phyloP scores from a whole-genome alignment of 2,329 filamentous ascomycete genomes.

The Penicillium sp. region DNA sequence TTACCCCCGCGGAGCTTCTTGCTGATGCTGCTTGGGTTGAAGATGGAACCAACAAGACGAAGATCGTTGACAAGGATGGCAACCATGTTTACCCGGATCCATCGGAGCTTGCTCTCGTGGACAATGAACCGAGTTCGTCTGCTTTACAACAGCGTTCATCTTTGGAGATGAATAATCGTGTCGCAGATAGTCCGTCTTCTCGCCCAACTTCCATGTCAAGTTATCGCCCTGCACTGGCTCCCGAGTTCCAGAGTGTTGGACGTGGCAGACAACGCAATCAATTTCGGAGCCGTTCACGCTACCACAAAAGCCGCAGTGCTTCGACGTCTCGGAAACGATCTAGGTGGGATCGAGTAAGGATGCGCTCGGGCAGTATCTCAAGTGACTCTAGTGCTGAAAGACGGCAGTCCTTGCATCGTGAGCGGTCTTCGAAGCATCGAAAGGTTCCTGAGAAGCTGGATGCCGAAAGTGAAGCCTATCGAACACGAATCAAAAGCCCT shows the following conservation, averaged over 20 bases:
- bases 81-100: constrained; percentile 55
- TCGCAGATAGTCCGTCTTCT: constrained; percentile 18
- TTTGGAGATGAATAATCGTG: constrained; percentile 14
- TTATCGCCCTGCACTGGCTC: constrained; percentile 30
- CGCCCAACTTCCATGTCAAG: constrained; percentile 36
- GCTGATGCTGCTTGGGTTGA: constrained; percentile 91
- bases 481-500: constrained; percentile 5
- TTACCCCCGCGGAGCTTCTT: constrained; percentile 76
- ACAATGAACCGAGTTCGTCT: constrained; percentile 6
- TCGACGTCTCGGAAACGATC: constrained; percentile 48
- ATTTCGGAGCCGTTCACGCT: constrained; percentile 52
- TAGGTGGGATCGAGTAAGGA: constrained; percentile 50
- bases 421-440: constrained; percentile 6
- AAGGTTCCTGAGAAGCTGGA: constrained; percentile 10
- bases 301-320: constrained; percentile 50
- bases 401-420: constrained; percentile 8
- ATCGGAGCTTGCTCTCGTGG: constrained; percentile 19
- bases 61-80: constrained; percentile 75
- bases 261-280: constrained; percentile 57
- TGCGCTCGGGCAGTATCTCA: constrained; percentile 49
- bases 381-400: constrained; percentile 51
- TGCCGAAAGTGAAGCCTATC: constrained; percentile 7
- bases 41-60: constrained; percentile 68
- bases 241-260: constrained; percentile 46
- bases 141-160: constrained; percentile 18